phyloP scores from a whole-genome alignment of 179 eudicot species.

The Beta macrorhiza region DNA sequence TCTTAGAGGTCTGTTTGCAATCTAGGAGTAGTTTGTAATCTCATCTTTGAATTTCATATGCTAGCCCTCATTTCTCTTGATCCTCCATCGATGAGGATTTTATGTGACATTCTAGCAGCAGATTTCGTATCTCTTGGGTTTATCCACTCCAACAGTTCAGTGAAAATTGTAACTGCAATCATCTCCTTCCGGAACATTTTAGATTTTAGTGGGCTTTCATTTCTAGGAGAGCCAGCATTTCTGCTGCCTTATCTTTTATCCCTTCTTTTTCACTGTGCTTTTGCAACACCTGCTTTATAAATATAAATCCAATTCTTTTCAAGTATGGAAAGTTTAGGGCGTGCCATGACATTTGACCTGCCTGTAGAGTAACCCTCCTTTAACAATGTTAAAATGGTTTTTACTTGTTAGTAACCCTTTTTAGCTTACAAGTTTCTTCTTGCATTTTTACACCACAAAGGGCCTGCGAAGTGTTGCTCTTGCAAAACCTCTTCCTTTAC shows the following conservation, averaged over 20 bases:
- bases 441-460: no score
- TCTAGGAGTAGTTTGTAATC: not conserved
- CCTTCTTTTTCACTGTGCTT: not conserved
- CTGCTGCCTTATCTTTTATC: not conserved
- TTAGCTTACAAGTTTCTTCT: no score
- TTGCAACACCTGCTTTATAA: no score
- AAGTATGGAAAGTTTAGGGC: no score
- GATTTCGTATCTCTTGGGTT: not conserved
- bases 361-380: no score
- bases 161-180: not conserved
- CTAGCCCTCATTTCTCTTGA: not conserved
- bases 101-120: not conserved
- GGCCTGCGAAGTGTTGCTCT: no score
- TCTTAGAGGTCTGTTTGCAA: not conserved
- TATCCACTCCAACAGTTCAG: not conserved
- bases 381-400: no score
- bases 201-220: not conserved
- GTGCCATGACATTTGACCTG: no score
- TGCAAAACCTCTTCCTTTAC: no score
- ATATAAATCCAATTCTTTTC: no score
- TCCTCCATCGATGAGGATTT: slow-evolving; percentile 4
- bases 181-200: slow-evolving; percentile 5
- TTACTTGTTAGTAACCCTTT: no score
- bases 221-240: not conserved
- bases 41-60: not conserved